These are phyloP conservation scores for Sicyos baderoa DNA, from an alignment of 306 rosid genomes.

Conservation along the genomic window DNA sequence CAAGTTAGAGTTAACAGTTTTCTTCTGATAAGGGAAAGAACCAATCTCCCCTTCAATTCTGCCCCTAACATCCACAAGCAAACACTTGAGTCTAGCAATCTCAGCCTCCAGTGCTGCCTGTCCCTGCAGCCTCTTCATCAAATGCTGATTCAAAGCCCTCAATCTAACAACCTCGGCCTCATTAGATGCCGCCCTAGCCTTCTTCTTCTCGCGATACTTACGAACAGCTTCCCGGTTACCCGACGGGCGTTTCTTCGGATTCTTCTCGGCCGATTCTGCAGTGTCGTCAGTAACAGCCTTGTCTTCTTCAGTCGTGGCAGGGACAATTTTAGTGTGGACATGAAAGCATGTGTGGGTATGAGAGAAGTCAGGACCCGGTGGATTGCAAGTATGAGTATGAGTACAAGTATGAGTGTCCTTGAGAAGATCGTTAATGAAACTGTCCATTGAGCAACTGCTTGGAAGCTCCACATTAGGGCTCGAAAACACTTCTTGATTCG, in stretches of 20 bases:
- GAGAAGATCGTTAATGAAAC: constrained; percentile 63
- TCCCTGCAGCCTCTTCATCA: constrained; percentile 76
- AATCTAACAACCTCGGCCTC: constrained; percentile 81
- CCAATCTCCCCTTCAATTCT: constrained; percentile 98
- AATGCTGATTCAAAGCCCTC: constrained; percentile 71
- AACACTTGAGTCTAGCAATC: constrained; percentile 78
- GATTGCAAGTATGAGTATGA: constrained; percentile 93
- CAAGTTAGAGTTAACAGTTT: constrained; percentile 35
- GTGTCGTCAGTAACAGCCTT: constrained; percentile 44
- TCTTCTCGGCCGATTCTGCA: constrained; percentile 65
- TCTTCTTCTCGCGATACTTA: constrained; percentile 93
- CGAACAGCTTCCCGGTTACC: constrained; percentile 91
- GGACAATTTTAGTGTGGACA: constrained; percentile 57
- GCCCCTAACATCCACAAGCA: constrained; percentile 87
- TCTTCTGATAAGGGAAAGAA: constrained; percentile 82
- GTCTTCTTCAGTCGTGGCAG: constrained; percentile 49
- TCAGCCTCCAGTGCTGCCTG: constrained; percentile 86
- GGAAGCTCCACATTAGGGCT: constrained; percentile 55
- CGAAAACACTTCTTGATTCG: constrained; percentile 31
- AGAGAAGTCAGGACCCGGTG: constrained; percentile 80
- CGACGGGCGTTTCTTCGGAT: constrained; percentile 53
- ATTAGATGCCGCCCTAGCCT: constrained; percentile 67
- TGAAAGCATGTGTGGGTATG: constrained; percentile 92
- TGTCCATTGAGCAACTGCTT: constrained; percentile 61
- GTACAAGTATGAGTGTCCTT: constrained; percentile 75